A percentile compares a stretch with the other conserved stretches of the same genome.
These are phyloP conservation scores for Phytophthora rubi DNA, from an alignment of 352 stramenopile species.

Conservation along the genomic window DNA sequence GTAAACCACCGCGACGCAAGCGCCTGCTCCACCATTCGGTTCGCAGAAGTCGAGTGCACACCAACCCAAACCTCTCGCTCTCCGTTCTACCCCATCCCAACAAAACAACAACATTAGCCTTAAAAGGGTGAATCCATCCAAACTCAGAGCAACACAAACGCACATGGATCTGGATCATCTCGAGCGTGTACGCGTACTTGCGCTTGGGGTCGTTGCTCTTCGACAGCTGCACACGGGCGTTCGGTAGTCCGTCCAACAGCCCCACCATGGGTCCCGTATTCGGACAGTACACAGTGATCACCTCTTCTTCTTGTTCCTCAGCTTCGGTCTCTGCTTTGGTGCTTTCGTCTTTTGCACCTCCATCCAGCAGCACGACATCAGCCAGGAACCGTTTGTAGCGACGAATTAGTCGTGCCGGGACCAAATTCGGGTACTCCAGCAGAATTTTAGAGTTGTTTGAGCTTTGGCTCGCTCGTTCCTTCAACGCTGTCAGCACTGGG, in stretches of 20 bases:
- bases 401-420: conserved; percentile 60
- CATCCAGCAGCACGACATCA: conserved; percentile 66
- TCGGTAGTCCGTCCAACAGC: conserved; percentile 65
- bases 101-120: conserved; percentile 3
- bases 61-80: conserved; percentile 74
- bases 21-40: conserved; percentile 81
- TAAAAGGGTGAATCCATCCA: no score
- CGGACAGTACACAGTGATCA: conserved; percentile 82
- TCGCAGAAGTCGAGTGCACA: conserved; percentile 78
- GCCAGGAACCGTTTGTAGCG: conserved; percentile 89
- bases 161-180: conserved; percentile 87
- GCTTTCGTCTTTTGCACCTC: conserved; percentile 2
- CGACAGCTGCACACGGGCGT: conserved; percentile 76
- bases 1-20: conserved; percentile 66
- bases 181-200: conserved; percentile 86
- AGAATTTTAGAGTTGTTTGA: conserved; percentile 42
- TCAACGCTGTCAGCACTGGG: conserved; percentile 34
- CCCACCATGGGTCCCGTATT: conserved; percentile 87
- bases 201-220: conserved; percentile 78
- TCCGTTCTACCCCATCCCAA: conserved; percentile 57
- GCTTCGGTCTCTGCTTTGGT: neutral
- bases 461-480: conserved; percentile 29
- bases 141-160: conserved; percentile 9
- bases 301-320: conserved; percentile 15
- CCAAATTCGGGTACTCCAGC: conserved; percentile 58